Evolutionary conservation across 148 eudicot species (phyloP).

Genomic region (Rhododendron kiyosumense): DNA sequence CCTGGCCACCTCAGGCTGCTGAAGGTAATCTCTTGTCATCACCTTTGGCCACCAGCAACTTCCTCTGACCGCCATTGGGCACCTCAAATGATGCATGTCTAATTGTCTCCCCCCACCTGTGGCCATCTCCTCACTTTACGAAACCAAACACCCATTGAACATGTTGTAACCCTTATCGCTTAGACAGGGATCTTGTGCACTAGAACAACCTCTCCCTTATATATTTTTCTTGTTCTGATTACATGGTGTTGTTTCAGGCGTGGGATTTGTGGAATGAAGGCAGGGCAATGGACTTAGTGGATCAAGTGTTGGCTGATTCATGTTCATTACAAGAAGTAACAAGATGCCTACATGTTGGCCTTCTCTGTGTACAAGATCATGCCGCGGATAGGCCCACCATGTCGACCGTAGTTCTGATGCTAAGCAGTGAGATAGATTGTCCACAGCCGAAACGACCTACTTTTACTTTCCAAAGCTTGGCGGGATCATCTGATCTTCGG

Average conservation of each 20-base stretch:
- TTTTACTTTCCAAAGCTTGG: constrained; percentile 10
- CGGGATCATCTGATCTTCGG: not conserved
- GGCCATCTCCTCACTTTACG: too few relatives aligned
- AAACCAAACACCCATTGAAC: not conserved
- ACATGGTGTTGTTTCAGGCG: constrained; percentile 21
- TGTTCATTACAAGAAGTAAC: constrained; percentile 5
- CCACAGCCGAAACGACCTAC: constrained; percentile 20
- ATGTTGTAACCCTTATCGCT: not conserved
- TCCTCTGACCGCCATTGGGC: too few relatives aligned
- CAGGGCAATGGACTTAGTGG: constrained; percentile 19
- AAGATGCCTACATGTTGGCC: constrained; percentile 33
- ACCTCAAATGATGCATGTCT: too few relatives aligned
- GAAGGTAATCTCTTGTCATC: too few relatives aligned
- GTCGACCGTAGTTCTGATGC: constrained; percentile 17
- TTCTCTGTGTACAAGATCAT: constrained; percentile 27
- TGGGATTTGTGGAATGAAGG: constrained; percentile 36
- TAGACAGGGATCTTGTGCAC: not conserved
- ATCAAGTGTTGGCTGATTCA: constrained; percentile 16
- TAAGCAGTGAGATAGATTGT: constrained; percentile 17
- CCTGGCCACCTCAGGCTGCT: too few relatives aligned
- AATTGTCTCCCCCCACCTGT: too few relatives aligned
- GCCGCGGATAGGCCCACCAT: constrained; percentile 29
- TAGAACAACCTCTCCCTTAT: not conserved
- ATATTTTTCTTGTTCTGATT: not conserved
- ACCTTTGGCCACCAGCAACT: too few relatives aligned